Conservation (phyloP, 1,139 yeast species). For the Spathaspora sp. region DNA sequence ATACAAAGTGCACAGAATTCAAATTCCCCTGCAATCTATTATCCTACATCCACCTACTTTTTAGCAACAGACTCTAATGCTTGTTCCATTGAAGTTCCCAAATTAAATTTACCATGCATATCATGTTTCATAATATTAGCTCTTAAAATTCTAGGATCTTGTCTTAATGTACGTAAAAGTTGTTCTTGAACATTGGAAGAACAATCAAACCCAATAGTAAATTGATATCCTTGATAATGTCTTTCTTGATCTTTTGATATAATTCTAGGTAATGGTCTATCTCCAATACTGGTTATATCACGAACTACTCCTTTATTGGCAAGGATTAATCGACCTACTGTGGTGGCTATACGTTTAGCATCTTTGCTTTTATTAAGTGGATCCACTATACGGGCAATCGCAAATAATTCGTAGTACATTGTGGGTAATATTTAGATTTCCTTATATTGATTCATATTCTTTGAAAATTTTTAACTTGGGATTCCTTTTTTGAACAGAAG, state of each 20-base stretch:
- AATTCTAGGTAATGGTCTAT: slow-evolving; percentile 74
- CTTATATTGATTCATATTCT: too few relatives aligned
- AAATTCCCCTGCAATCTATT: neutral
- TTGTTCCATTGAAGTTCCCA: slow-evolving; percentile 48
- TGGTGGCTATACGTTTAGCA: slow-evolving; percentile 70
- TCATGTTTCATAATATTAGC: slow-evolving; percentile 72
- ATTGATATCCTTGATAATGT: slow-evolving; percentile 88
- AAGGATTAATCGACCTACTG: slow-evolving; percentile 79
- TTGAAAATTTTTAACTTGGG: too few relatives aligned
- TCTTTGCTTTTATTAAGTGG: slow-evolving; percentile 56
- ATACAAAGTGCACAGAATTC: neutral
- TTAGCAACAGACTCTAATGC: slow-evolving; percentile 18
- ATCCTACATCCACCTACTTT: neutral
- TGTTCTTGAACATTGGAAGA: slow-evolving; percentile 86
- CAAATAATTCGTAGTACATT: slow-evolving; percentile 90
- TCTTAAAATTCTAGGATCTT: slow-evolving; percentile 88
- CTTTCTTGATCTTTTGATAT: slow-evolving; percentile 84
- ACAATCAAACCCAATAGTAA: slow-evolving; percentile 81
- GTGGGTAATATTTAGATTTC: slow-evolving; percentile 2
- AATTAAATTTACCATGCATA: slow-evolving; percentile 51
- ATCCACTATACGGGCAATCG: slow-evolving; percentile 78
- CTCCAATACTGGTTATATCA: slow-evolving; percentile 76
- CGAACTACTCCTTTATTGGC: slow-evolving; percentile 92
- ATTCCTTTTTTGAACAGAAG: neutral
- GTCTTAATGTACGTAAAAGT: slow-evolving; percentile 72